Conservation (phyloP, 2,329 filamentous ascomycete species). For the Aureobasidium uvarum region DNA sequence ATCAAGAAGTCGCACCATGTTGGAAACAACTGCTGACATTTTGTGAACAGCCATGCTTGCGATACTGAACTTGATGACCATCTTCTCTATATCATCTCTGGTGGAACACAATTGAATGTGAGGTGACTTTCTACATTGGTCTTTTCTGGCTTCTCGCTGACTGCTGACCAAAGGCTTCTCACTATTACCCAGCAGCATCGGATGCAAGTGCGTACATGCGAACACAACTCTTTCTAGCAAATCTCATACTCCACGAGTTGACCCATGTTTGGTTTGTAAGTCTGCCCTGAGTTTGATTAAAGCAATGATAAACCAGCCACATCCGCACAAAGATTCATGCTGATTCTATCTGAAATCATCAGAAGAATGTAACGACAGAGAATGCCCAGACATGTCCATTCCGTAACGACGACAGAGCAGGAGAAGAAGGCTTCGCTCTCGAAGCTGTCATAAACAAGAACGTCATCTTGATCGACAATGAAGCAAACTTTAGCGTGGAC, state of each 20-base stretch:
- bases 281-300: no score
- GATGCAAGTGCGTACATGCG: background rate
- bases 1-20: background rate
- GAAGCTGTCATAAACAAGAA: background rate
- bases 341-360: background rate
- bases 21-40: background rate
- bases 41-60: background rate
- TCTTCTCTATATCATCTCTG: background rate
- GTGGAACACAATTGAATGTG: background rate
- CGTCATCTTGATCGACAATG: background rate
- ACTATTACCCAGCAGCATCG: background rate
- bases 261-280: slow-evolving; percentile 9
- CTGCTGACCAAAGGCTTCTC: background rate
- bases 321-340: no score
- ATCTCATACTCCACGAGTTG: background rate
- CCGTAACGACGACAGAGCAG: background rate
- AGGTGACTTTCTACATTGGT: background rate
- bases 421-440: background rate
- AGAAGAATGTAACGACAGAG: background rate
- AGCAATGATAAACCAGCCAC: no score
- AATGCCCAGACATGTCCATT: background rate
- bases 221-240: background rate
- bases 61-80: background rate
- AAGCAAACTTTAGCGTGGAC: background rate
- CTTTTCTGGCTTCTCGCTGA: background rate